phyloP scores from a whole-genome alignment of 2,329 filamentous ascomycete species.

The Talaromyces rugulosus region DNA sequence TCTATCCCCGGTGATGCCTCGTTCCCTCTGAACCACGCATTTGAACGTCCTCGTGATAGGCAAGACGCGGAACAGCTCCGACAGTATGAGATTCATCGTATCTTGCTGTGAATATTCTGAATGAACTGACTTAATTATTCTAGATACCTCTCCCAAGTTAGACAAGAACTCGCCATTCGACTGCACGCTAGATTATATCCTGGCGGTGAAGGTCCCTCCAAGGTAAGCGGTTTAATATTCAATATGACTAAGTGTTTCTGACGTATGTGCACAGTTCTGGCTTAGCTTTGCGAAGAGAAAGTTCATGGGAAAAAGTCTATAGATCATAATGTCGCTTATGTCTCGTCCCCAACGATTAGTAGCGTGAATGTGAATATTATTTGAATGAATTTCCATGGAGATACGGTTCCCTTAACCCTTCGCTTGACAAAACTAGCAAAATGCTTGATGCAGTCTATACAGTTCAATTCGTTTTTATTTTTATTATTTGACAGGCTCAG shows the following conservation, averaged over 20 bases:
- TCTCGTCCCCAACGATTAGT: constrained; percentile 2
- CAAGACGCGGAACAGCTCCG: constrained; percentile 85
- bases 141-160: constrained; percentile 71
- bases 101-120: not conserved
- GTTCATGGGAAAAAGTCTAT: constrained; percentile 96
- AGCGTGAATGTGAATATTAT: constrained; percentile 10
- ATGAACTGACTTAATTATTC: not conserved
- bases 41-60: constrained; percentile 79
- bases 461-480: not conserved
- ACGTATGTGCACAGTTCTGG: constrained; percentile 71
- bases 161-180: constrained; percentile 81
- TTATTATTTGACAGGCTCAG: not conserved
- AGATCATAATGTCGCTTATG: constrained; percentile 22
- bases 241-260: not conserved
- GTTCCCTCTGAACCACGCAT: constrained; percentile 95
- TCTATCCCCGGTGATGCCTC: constrained; percentile 88
- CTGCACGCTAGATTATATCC: constrained; percentile 84
- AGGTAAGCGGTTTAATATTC: constrained; percentile 38
- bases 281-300: constrained; percentile 98
- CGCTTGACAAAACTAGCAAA: not conserved
- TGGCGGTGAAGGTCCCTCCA: constrained; percentile 64
- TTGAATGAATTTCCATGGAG: not conserved
- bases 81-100: constrained; percentile 56
- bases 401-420: not conserved
- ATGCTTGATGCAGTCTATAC: not conserved